Conservation (phyloP, 805 yeast genomes). For the Grigorovia jiainica region DNA sequence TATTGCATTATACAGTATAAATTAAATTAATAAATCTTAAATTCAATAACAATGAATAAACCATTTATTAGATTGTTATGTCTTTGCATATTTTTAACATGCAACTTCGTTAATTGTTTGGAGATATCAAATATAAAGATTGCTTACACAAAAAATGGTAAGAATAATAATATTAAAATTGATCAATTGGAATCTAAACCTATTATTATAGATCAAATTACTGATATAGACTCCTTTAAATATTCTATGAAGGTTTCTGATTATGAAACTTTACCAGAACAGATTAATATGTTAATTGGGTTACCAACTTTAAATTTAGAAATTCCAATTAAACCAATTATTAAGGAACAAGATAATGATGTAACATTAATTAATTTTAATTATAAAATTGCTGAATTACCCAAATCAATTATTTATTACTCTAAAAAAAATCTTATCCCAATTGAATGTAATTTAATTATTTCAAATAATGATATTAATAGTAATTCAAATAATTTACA, state of each 20-base stretch:
- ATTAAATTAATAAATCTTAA: no score
- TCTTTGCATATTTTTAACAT: no score
- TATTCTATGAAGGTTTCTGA: slow-evolving; percentile 12
- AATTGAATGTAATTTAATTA: slow-evolving; percentile 15
- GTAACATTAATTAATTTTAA: slow-evolving; percentile 7
- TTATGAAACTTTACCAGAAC: slow-evolving; percentile 11
- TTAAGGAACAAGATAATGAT: slow-evolving; percentile 12
- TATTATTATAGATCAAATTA: slow-evolving; percentile 2
- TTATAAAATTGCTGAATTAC: slow-evolving; percentile 10
- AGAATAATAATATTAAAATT: neutral
- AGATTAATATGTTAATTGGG: slow-evolving; percentile 20
- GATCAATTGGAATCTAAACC: slow-evolving; percentile 7
- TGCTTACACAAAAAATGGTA: neutral
- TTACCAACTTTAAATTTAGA: slow-evolving; percentile 19
- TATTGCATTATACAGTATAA: no score
- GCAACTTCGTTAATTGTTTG: no score
- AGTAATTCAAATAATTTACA: no score
- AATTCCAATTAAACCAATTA: slow-evolving; percentile 11
- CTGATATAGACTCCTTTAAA: slow-evolving; percentile 12
- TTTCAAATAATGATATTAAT: slow-evolving; percentile 10
- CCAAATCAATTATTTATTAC: slow-evolving; percentile 16
- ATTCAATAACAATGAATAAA: no score
- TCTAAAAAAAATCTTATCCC: slow-evolving; percentile 11
- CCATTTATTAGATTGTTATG: neutral
- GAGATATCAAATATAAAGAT: slow-evolving; percentile 6